Evolutionary conservation across 768 basidiomycete genomes (phyloP), one percentile per base, ranked within the genome.

Genomic region (Pholiota conissans): DNA sequence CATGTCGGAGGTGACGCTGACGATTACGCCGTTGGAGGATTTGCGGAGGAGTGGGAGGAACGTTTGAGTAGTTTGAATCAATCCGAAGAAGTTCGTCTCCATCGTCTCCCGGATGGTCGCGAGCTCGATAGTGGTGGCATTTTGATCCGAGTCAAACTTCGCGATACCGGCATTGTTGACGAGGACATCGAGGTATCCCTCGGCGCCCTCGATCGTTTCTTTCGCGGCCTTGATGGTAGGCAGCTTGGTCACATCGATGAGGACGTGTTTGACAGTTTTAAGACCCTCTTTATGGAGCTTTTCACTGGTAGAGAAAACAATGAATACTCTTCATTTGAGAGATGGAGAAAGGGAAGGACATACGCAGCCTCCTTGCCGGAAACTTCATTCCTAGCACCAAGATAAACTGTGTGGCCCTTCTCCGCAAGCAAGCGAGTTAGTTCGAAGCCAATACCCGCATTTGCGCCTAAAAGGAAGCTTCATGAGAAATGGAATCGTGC

Each of bases 381-480:
- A 0, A 62, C 61, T 58, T 72, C 67, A 27, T 76, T 79, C 56
- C 79, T 73, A 2, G 79, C 72, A 30, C 68, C 72, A n/a, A 80
- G 64, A 61, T 79, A 81, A 7, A 81, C 79, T 6, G 59, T 74
- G 56, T 80, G 74, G 0, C 73, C 76, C 58, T 76, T 74, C 61
- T 74, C 64, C 1, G 79, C 78, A 6, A 81, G 67, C 14, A 78
- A 66, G 27, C 71, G 72, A 11, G 78, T 75, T 26, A 80, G 70
- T 53, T 79, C 78, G 56, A 74, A 76, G 35, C 79, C 78, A 24
- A 82, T 80, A 2, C 79, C 79, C 50, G 76, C 62, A 61, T 79
- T 79, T 29, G 74, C 71, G 49, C 77, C 76, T 78, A n/a, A 10
- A 37, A 26, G 3, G 20, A 14, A n/a, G 11, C 24, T 13, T 5